These are phyloP conservation scores for Chamaenerion angustifolium DNA, from an alignment of 345 rosid genomes.

Conservation along the genomic window DNA sequence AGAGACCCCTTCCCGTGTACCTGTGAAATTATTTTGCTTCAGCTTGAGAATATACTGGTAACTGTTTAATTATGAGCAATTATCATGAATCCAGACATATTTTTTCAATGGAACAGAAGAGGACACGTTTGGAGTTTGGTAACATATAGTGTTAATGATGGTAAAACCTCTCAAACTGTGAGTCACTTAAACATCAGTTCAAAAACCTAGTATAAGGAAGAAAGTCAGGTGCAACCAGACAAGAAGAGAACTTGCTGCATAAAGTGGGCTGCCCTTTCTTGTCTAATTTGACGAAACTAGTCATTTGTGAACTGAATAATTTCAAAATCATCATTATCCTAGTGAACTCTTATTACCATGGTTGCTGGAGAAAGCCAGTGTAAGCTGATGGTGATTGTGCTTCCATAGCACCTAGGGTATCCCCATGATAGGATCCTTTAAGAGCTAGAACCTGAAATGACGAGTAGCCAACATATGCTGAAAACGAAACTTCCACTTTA, in stretches of 20 bases:
- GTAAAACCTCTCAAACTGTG: too few species aligned
- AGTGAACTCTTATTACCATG: conserved; percentile 36
- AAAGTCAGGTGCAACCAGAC: too few species aligned
- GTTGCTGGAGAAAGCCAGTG: conserved; percentile 91
- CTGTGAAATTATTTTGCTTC: conserved; percentile 20
- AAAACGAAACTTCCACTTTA: background rate
- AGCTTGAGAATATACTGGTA: conserved; percentile 1
- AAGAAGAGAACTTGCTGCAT: too few species aligned
- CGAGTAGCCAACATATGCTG: background rate
- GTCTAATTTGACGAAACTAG: too few species aligned
- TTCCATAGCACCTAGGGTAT: conserved; percentile 98
- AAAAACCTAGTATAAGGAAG: too few species aligned
- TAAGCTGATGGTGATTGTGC: conserved; percentile 91
- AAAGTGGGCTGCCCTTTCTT: too few species aligned
- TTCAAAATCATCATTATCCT: background rate
- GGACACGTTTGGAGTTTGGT: too few species aligned
- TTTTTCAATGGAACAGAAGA: too few species aligned
- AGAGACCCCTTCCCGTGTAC: conserved; percentile 90
- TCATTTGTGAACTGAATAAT: background rate
- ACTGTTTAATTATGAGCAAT: background rate
- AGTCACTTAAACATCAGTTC: too few species aligned
- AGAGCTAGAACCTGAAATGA: conserved; percentile 70
- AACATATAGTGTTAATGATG: too few species aligned
- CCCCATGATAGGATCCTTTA: conserved; percentile 91
- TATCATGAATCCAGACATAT: too few species aligned